Conservation (phyloP, 2,329 filamentous ascomycete genomes). For the Lasiodiplodia hormozganensis region DNA sequence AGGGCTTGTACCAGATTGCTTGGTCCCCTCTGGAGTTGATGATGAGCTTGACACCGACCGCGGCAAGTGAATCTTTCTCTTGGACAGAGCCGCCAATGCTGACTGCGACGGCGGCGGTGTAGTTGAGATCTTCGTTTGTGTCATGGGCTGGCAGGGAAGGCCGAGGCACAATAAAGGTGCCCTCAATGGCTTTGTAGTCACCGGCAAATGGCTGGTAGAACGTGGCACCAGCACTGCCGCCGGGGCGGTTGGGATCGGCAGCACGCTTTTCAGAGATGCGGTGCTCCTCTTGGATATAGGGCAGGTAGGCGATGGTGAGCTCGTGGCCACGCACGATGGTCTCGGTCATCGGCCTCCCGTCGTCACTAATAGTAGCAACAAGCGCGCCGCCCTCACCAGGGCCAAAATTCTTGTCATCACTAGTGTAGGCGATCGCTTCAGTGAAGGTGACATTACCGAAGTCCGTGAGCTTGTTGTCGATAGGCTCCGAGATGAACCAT, state of each 20-base stretch:
- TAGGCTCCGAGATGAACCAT: slow-evolving; percentile 31
- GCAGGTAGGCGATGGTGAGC: not conserved
- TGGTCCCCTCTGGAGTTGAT: not conserved
- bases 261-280: not conserved
- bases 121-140: not conserved
- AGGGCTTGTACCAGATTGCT: not conserved
- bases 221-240: not conserved
- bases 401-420: slow-evolving; percentile 31
- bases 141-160: not conserved
- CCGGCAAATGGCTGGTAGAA: not conserved
- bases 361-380: not conserved
- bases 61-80: not conserved
- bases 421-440: slow-evolving; percentile 12
- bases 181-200: not conserved
- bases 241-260: not conserved
- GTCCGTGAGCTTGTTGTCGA: slow-evolving; percentile 20
- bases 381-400: not conserved
- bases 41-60: not conserved
- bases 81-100: not conserved
- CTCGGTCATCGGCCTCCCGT: not conserved
- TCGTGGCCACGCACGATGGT: not conserved
- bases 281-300: not conserved
- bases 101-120: not conserved
- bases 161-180: not conserved
- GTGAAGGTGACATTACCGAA: slow-evolving; percentile 29